Base-by-base conservation (phyloP, 305 asterid species). In the Plantago coronopus region DNA sequence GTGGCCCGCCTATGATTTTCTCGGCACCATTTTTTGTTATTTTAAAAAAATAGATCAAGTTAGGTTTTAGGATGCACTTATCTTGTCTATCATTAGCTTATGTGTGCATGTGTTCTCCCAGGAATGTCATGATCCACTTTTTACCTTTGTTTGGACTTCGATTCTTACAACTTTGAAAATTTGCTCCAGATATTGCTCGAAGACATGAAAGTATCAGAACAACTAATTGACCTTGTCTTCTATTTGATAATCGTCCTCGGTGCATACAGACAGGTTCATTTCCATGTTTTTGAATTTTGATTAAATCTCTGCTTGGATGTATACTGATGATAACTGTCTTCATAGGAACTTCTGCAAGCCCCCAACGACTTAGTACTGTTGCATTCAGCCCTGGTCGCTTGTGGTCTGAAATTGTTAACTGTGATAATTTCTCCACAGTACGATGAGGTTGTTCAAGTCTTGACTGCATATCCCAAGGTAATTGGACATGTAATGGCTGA, bases 311-410 rank as follows among this genome's bases (percentile, higher is more conserved):
- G 43, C 14, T 63, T 59, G 68, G 66, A 61, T 48, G 65, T 44
- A 48, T 44, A 51, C 78, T 79, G 69, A 61, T 21, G 42, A 68
- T 27, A 60, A 20, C 47, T 62, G 22, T 13, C 64, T 43, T 59
- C 67, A 56, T 73, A 87, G 94, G 91, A 82, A 66, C 54, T 70
- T 65, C 74, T 81, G 51, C 69, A 74, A 62, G 73, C 72, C 68
- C 82, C 89, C 57, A 79, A 80, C 60, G 89, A 88, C 53, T 75
- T 84, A 78, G 87, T 80, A 72, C 95, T 81, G 68, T 77, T 94
- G 89, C 97, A 94, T 73, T 84, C 99, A 15, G 86, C 99, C 60
- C 78, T 94, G 74, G 96, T 90, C 71, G 95, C 96, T 21, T 85
- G 93, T 74, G 73, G 91, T 75, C 85, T 94, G 29, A 86, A 83